These are phyloP conservation scores for Cornus florida DNA, from an alignment of 148 eudicot species.

Conservation along the genomic window DNA sequence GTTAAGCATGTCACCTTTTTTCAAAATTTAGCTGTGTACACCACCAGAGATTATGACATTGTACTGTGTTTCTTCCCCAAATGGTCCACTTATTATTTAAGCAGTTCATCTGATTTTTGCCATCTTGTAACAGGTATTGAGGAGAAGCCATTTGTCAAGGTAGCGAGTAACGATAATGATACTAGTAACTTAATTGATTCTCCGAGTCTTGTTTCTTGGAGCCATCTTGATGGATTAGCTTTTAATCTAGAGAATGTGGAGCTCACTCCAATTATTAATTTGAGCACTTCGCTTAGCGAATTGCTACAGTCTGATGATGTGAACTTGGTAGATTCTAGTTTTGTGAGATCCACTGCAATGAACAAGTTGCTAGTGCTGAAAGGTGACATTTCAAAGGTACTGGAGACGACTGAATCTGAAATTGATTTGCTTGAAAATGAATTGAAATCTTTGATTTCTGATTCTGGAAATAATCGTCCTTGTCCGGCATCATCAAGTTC, in stretches of 20 bases:
- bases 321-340: slow-evolving; percentile 46
- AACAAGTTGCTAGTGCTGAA: slow-evolving; percentile 65
- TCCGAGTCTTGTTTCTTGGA: slow-evolving; percentile 37
- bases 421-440: slow-evolving; percentile 85
- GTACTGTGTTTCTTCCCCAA: background rate
- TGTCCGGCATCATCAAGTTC: slow-evolving; percentile 41
- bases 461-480: slow-evolving; percentile 21
- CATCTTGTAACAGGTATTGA: slow-evolving; percentile 49
- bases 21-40: background rate
- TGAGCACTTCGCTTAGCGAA: slow-evolving; percentile 56
- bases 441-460: slow-evolving; percentile 45
- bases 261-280: slow-evolving; percentile 36
- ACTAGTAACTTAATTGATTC: slow-evolving; percentile 46
- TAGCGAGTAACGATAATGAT: slow-evolving; percentile 37
- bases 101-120: background rate
- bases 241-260: slow-evolving; percentile 54
- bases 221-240: slow-evolving; percentile 37
- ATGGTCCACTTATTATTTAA: background rate
- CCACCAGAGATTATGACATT: background rate
- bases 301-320: slow-evolving; percentile 50
- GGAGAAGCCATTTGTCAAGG: slow-evolving; percentile 48
- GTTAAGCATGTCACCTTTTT: background rate
- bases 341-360: slow-evolving; percentile 47
- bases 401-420: slow-evolving; percentile 79
- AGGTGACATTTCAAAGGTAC: slow-evolving; percentile 55